Conservation (phyloP, 345 rosid genomes). For the Hibiscus syriacus region DNA sequence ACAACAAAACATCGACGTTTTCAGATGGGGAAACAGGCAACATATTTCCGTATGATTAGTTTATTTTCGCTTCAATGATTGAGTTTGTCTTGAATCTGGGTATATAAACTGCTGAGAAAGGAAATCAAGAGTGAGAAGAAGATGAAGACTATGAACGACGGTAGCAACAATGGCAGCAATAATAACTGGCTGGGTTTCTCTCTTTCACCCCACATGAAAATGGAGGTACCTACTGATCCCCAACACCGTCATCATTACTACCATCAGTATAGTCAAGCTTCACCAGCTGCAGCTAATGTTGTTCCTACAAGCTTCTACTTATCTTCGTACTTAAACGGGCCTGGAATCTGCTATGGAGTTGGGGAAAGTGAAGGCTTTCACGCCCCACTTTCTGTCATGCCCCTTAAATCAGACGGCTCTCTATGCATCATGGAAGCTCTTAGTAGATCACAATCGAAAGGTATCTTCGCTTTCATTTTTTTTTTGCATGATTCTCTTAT, state of each 20-base stretch:
- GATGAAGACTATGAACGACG: slow-evolving; percentile 42
- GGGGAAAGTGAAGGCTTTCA: slow-evolving; percentile 37
- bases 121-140: slow-evolving; percentile 2
- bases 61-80: too few relatives aligned
- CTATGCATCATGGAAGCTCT: slow-evolving; percentile 1
- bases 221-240: too few relatives aligned
- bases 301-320: too few relatives aligned
- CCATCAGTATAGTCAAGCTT: slow-evolving; percentile 8
- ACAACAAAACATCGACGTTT: slow-evolving; percentile 20
- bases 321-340: too few relatives aligned
- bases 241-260: too few relatives aligned
- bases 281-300: slow-evolving; percentile 1
- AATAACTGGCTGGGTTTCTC: slow-evolving; percentile 41
- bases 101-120: background rate
- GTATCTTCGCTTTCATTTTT: too few relatives aligned
- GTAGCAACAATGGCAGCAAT: slow-evolving; percentile 22
- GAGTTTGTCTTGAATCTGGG: too few relatives aligned
- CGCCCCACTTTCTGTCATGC: slow-evolving; percentile 59
- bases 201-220: too few relatives aligned
- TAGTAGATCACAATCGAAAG: too few relatives aligned
- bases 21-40: slow-evolving; percentile 14
- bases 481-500: too few relatives aligned
- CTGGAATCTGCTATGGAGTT: slow-evolving; percentile 36
- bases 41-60: slow-evolving; percentile 9
- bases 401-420: slow-evolving; percentile 75